phyloP scores from a whole-genome alignment of 805 yeast genomes.

The Zygoascus flipseniorum region DNA sequence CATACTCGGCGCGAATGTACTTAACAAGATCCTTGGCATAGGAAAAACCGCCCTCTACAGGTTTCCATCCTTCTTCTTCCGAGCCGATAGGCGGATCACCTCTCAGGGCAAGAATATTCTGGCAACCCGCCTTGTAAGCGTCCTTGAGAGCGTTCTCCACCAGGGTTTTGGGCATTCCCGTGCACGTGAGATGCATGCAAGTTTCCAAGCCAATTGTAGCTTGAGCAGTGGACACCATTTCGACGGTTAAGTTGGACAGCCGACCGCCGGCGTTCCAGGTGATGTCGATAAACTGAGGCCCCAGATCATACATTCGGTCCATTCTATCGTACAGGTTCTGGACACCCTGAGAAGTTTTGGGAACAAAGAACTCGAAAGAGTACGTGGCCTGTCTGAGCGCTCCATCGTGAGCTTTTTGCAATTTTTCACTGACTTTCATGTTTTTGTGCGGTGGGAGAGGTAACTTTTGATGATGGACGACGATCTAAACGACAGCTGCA shows the following conservation, averaged over 20 bases:
- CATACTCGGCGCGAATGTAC: slow-evolving; percentile 69
- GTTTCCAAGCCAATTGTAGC: slow-evolving; percentile 88
- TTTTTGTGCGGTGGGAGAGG: neutral
- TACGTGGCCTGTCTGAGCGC: slow-evolving; percentile 48
- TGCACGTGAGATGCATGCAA: slow-evolving; percentile 96
- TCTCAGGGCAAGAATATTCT: slow-evolving; percentile 85
- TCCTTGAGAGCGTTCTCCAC: slow-evolving; percentile 78
- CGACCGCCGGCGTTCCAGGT: slow-evolving; percentile 99
- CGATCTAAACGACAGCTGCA: neutral
- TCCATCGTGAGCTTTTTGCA: slow-evolving; percentile 32
- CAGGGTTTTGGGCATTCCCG: slow-evolving; percentile 76
- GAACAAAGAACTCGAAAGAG: slow-evolving; percentile 95
- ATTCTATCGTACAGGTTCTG: slow-evolving; percentile 93
- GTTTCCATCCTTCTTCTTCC: slow-evolving; percentile 20
- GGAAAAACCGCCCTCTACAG: slow-evolving; percentile 64
- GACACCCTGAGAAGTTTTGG: slow-evolving; percentile 94
- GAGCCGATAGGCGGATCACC: slow-evolving; percentile 76
- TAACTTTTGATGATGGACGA: neutral
- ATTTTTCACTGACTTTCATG: slow-evolving; percentile 42
- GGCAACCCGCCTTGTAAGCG: slow-evolving; percentile 90
- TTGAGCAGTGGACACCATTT: slow-evolving; percentile 85
- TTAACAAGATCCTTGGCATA: slow-evolving; percentile 81
- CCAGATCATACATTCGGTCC: slow-evolving; percentile 92
- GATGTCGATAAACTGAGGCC: slow-evolving; percentile 87
- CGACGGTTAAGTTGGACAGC: slow-evolving; percentile 72